Percentiles rank a stretch among this genome's conserved stretches.
Evolutionary conservation across 2,329 filamentous ascomycete species (phyloP).

Genomic region (Cercospora zeae-maydis): DNA sequence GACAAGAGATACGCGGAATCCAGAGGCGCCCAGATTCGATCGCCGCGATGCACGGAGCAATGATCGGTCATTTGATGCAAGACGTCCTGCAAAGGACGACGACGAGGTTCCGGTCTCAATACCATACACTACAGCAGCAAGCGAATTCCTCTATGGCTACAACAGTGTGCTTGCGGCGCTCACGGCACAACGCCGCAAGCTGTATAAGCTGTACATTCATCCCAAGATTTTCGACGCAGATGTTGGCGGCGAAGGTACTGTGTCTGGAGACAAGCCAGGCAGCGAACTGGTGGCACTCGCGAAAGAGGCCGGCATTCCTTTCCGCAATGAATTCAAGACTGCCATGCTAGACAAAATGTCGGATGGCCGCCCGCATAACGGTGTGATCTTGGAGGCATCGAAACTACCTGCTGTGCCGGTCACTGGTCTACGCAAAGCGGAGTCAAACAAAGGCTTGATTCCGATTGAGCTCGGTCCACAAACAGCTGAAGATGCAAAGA

Average conservation of each 20-base stretch:
- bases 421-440: constrained; percentile 34
- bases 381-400: constrained; percentile 80
- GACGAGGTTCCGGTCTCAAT: constrained; percentile 45
- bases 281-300: constrained; percentile 26
- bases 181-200: constrained; percentile 61
- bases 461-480: constrained; percentile 62
- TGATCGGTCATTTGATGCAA: not conserved
- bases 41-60: not conserved
- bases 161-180: constrained; percentile 79
- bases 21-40: not conserved
- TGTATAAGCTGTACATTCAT: constrained; percentile 78
- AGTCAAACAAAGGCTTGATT: constrained; percentile 48
- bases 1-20: not conserved
- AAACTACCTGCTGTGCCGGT: constrained; percentile 62
- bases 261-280: constrained; percentile 15
- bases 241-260: constrained; percentile 5
- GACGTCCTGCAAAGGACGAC: constrained; percentile 13
- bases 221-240: constrained; percentile 21
- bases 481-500: constrained; percentile 60
- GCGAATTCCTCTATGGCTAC: constrained; percentile 85
- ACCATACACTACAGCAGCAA: constrained; percentile 77
- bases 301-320: constrained; percentile 46
- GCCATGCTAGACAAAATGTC: constrained; percentile 72
- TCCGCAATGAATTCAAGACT: constrained; percentile 54
- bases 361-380: constrained; percentile 80